A percentile compares a stretch with the other conserved stretches of the same genome.
Evolutionary conservation across 2,329 filamentous ascomycete genomes (phyloP).

Genomic region (Aspergillus quadricinctus): DNA sequence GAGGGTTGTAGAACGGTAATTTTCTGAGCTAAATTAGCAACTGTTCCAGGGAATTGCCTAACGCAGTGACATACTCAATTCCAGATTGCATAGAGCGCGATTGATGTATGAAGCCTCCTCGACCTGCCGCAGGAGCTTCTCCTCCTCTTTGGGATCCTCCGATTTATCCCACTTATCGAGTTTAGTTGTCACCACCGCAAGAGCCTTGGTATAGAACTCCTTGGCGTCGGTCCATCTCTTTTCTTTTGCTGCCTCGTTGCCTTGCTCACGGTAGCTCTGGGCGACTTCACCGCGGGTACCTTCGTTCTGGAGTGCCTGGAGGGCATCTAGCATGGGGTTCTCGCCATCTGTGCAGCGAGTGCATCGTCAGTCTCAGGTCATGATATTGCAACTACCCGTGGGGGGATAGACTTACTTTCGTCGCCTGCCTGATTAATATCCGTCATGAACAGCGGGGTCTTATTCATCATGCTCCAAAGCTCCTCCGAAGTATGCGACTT

Average conservation of each 20-base stretch:
- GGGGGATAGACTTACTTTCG: conserved; percentile 38
- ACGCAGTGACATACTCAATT: conserved; percentile 56
- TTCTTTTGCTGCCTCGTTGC: conserved; percentile 78
- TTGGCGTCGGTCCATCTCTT: conserved; percentile 76
- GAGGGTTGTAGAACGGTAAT: conserved; percentile 79
- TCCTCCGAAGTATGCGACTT: conserved; percentile 56
- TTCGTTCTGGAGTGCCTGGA: conserved; percentile 88
- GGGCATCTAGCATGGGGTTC: conserved; percentile 77
- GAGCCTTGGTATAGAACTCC: conserved; percentile 88
- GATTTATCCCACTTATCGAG: conserved; percentile 52
- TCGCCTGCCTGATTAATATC: conserved; percentile 63
- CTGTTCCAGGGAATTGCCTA: not conserved
- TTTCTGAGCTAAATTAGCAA: conserved; percentile 48
- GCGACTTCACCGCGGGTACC: conserved; percentile 81
- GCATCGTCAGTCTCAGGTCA: not conserved
- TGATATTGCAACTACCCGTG: not conserved
- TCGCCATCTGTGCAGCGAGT: conserved; percentile 51
- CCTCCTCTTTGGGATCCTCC: conserved; percentile 53
- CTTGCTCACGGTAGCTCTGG: conserved; percentile 80
- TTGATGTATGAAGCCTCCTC: conserved; percentile 80
- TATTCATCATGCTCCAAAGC: conserved; percentile 61
- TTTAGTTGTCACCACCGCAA: conserved; percentile 65
- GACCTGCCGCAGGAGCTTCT: conserved; percentile 58
- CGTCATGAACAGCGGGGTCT: conserved; percentile 91
- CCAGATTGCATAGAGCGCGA: conserved; percentile 82